A percentile compares a stretch with the other conserved stretches of the same genome.
These are phyloP conservation scores for Botryotinia globosa DNA, from an alignment of 2,329 filamentous ascomycete species.

Conservation along the genomic window DNA sequence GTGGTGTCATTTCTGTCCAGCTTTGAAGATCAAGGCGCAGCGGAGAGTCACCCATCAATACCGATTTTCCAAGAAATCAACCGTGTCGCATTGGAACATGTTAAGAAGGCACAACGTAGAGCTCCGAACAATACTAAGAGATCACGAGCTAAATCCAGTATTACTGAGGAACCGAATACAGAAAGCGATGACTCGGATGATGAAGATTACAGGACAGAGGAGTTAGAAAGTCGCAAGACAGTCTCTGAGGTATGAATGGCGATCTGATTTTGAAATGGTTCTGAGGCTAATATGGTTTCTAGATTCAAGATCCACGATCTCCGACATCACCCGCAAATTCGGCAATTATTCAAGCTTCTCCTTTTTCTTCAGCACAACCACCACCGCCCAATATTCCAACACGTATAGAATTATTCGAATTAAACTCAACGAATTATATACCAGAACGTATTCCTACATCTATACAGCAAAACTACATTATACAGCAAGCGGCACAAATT, in stretches of 20 bases:
- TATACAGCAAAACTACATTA: not conserved
- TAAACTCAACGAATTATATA: not conserved
- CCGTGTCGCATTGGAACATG: slow-evolving; percentile 6
- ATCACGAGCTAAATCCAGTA: not conserved
- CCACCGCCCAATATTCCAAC: not conserved
- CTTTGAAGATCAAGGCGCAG: slow-evolving; percentile 1
- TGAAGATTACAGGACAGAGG: not conserved
- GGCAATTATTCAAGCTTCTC: not conserved
- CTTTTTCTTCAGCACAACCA: not conserved
- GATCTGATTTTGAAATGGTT: not conserved
- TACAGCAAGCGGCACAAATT: not conserved
- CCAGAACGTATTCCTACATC: not conserved
- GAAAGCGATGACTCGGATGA: slow-evolving; percentile 1
- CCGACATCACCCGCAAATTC: not conserved
- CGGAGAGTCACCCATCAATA: not conserved
- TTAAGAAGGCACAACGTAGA: slow-evolving; percentile 3
- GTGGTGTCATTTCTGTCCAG: slow-evolving; percentile 46
- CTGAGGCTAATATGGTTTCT: not conserved
- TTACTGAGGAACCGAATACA: not conserved
- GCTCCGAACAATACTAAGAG: slow-evolving; percentile 8
- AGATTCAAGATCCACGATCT: not conserved
- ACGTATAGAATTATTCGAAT: not conserved
- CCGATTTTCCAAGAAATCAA: slow-evolving; percentile 11
- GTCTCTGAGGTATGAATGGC: not conserved
- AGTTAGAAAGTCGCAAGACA: not conserved